Evolutionary conservation across 2,329 filamentous ascomycete species (phyloP).

Genomic region (Chrysoporthe cubensis): DNA sequence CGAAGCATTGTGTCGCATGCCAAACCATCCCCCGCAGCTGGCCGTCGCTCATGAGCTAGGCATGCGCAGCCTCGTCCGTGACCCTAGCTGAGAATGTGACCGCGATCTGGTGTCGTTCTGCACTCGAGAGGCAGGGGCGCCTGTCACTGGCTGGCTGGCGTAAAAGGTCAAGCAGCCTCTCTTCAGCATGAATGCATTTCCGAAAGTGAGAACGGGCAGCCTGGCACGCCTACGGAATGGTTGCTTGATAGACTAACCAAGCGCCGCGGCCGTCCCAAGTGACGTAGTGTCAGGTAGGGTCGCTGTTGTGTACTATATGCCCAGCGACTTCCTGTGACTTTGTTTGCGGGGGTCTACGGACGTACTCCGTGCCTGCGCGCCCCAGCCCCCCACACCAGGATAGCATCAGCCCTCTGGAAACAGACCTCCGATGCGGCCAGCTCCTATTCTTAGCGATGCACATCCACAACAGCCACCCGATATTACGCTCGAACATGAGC

Average conservation of each 20-base stretch:
- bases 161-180: background rate
- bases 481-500: constrained; percentile 2
- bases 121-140: background rate
- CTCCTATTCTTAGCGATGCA: constrained; percentile 23
- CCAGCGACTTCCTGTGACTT: background rate
- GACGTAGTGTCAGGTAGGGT: constrained; percentile 13
- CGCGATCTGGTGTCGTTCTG: background rate
- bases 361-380: background rate
- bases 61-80: constrained; percentile 9
- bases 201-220: background rate
- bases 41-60: constrained; percentile 16
- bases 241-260: constrained; percentile 3
- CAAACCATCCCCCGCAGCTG: constrained; percentile 21
- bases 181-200: constrained; percentile 10
- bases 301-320: constrained; percentile 1
- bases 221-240: constrained; percentile 1
- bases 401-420: constrained; percentile 18
- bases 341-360: background rate
- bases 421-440: constrained; percentile 22
- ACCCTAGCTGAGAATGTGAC: background rate
- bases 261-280: constrained; percentile 4
- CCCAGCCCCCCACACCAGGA: constrained; percentile 10
- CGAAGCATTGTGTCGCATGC: constrained; percentile 52
- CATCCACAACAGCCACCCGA: constrained; percentile 20
- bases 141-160: background rate